Conservation (phyloP, 176 grass and related monocot species). For the Bonia amplexicaulis region DNA sequence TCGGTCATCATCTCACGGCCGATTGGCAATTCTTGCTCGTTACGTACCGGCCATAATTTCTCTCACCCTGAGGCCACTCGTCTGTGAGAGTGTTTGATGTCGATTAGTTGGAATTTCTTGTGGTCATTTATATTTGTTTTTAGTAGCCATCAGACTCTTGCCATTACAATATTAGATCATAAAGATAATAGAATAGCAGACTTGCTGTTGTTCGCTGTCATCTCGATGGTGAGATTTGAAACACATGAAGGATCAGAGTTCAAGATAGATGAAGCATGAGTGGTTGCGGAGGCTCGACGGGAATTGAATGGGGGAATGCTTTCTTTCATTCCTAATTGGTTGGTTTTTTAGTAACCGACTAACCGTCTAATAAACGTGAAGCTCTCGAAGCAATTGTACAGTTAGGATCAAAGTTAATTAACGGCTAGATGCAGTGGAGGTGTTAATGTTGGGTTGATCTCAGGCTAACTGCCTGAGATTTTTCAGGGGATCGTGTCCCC, state of each 20-base stretch:
- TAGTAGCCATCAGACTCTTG: background rate
- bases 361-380: background rate
- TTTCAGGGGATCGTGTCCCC: too few species aligned
- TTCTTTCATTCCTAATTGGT: background rate
- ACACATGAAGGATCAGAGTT: background rate
- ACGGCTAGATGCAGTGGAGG: background rate
- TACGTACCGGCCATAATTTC: background rate
- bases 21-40: background rate
- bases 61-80: background rate
- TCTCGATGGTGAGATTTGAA: too few species aligned
- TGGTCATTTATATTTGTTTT: too few species aligned
- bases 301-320: rapidly evolving
- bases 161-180: too few species aligned
- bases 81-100: background rate
- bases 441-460: too few species aligned
- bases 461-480: too few species aligned
- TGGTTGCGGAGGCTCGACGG: background rate
- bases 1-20: background rate
- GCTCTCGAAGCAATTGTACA: background rate
- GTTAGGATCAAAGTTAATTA: rapidly evolving
- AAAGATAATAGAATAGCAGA: too few species aligned
- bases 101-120: background rate
- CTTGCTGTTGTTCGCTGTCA: too few species aligned
- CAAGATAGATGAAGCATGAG: background rate
- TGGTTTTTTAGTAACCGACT: background rate